Conservation (phyloP, 345 rosid species). For the Eucalyptus pumila region DNA sequence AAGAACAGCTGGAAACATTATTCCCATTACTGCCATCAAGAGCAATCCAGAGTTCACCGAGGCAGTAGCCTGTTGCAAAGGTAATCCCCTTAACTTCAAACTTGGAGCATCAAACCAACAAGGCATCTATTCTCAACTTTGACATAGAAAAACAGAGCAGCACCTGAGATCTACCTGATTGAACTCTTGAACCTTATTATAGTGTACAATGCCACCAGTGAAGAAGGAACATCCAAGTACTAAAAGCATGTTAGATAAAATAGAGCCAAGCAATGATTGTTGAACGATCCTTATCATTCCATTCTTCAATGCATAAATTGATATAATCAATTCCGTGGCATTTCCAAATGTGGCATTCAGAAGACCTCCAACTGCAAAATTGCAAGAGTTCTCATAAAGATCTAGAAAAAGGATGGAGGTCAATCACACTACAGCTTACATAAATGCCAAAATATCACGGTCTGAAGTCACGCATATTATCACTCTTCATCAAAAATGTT, state of each 20-base stretch:
- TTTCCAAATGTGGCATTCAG: conserved; percentile 41
- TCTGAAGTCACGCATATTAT: background rate
- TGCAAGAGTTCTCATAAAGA: background rate
- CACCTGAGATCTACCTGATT: conserved; percentile 13
- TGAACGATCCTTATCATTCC: conserved; percentile 43
- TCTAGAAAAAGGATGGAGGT: background rate
- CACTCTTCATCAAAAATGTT: background rate
- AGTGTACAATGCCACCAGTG: conserved; percentile 29
- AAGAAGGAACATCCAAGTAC: conserved; percentile 48
- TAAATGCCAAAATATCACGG: background rate
- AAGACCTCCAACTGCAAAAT: conserved; percentile 36
- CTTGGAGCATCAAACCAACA: background rate
- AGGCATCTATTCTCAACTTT: background rate
- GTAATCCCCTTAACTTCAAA: background rate
- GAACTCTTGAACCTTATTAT: conserved; percentile 26
- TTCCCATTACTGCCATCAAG: conserved; percentile 38
- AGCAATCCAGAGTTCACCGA: conserved; percentile 26
- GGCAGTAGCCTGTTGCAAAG: conserved; percentile 26
- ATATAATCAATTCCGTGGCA: conserved; percentile 44
- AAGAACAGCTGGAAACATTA: conserved; percentile 36
- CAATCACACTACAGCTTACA: background rate
- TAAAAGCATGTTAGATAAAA: conserved; percentile 44
- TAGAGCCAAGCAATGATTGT: conserved; percentile 38
- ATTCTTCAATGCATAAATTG: conserved; percentile 21
- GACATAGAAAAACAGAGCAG: background rate